A percentile compares a stretch with the other conserved stretches of the same genome.
phyloP scores from a whole-genome alignment of 2,329 filamentous ascomycete genomes.

The Cladophialophora exuberans region DNA sequence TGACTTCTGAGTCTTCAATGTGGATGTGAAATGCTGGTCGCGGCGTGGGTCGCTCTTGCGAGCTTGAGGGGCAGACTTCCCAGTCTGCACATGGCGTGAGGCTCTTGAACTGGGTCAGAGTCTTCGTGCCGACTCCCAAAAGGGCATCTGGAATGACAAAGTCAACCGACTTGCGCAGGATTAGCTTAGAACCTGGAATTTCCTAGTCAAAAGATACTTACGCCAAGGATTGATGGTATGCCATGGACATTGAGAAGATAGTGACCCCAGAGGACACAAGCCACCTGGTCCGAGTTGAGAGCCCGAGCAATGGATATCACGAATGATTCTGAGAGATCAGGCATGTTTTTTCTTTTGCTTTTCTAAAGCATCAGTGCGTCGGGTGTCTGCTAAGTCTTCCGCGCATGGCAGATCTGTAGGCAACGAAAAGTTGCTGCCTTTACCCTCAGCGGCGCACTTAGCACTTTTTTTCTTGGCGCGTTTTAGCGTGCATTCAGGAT shows the following conservation, averaged over 20 bases:
- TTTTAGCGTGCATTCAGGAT: too few species aligned
- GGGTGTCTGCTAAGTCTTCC: not conserved
- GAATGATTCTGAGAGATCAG: constrained; percentile 18
- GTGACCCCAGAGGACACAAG: constrained; percentile 24
- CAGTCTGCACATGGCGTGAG: constrained; percentile 15
- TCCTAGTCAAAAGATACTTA: constrained; percentile 4
- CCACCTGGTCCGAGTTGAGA: constrained; percentile 12
- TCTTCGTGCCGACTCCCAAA: constrained; percentile 5
- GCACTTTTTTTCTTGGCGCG: too few species aligned
- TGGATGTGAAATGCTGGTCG: constrained; percentile 21
- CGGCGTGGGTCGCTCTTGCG: constrained; percentile 9
- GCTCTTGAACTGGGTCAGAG: constrained; percentile 10
- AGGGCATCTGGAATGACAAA: constrained; percentile 14
- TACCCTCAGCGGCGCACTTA: too few species aligned
- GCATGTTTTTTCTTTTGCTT: constrained; percentile 6
- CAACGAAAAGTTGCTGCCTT: not conserved
- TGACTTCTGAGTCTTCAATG: constrained; percentile 12
- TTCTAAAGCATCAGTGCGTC: not conserved
- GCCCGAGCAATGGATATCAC: constrained; percentile 13
- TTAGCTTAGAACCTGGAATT: constrained; percentile 11
- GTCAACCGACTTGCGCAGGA: constrained; percentile 17
- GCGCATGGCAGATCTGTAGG: not conserved
- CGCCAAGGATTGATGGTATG: constrained; percentile 12
- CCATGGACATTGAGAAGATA: constrained; percentile 21
- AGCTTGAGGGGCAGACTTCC: constrained; percentile 13